Evolutionary conservation across 164 flowering plant species (phyloP), one percentile per base, ranked within the genome.

Genomic region (Umbilicus rupestris): DNA sequence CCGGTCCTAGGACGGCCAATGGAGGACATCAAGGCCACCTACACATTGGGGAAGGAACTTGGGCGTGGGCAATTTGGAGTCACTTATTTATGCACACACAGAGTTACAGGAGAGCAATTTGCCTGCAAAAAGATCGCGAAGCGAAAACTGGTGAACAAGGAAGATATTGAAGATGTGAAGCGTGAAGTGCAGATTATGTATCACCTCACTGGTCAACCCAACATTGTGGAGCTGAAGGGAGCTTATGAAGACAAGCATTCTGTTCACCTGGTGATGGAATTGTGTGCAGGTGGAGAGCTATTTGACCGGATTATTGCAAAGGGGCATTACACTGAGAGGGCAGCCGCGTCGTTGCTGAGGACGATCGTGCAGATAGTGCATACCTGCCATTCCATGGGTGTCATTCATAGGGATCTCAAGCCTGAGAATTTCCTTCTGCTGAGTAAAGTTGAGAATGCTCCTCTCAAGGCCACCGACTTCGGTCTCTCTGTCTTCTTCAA

Each of bases 61-160:
- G 94, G 96, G 1, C 68, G 96, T 17, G 96, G 96, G 0, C 93
- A 89, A 62, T 90, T 90, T 31, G 96, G 96, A 2, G 79, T 87
- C 3, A 90, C 96, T 22, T 81, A 87, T 70, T 65, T 85, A 28
- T 85, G 91, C 66, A 87, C 93, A 0, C 75, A 79, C 62, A 87
- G 83, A 74, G 73, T 50, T 11, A 82, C 85, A 0, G 90, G 90
- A 0, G 84, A 85, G 67, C 90, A 87, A 65, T 84, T 81, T 33
- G 96, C 96, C 0, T 86, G 93, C 73, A 90, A 90, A 70, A 86
- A 89, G 2, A 90, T 90, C 2, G 94, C 94, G 1, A 85, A 85
- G 65, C 52, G 89, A 71, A 87, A 85, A 72, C 84, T 85, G 3
- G 82, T 68, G 0, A 81, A 72, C 62, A 83, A 83, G 73, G 89